Base-by-base conservation (phyloP, 495 filamentous ascomycete species). In the Lineolata rhizophorae region DNA sequence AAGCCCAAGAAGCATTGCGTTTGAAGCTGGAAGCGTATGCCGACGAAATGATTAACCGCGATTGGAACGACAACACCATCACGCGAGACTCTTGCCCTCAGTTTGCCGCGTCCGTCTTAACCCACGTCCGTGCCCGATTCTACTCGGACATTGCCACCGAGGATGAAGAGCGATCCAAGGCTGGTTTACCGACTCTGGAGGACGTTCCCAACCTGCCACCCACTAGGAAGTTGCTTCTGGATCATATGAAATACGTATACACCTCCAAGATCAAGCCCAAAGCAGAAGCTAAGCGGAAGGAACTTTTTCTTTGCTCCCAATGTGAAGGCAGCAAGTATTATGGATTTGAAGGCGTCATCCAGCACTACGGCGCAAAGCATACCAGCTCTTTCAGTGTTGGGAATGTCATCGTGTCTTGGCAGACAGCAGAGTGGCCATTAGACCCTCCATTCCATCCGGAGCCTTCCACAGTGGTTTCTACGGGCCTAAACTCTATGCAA, bases 161-260 rank as follows among this genome's bases (percentile, higher is more conserved):
- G 32, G 55, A n/a, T n/a, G n/a, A n/a, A 60, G 44, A 49, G 34
- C 36, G 48, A 19, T 46, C 54, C 4, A 37, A 49, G 19, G 19
- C 5, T 18, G 21, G 18, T n/a, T 27, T 9, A 11, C 30, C 5
- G 20, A 38, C 15, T 18, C 20, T 3, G 20, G 35, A 33, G 14
- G 66, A 65, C 39, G 55, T 60, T 17, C 56, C 58, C 5, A 55
- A 66, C 38, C 64, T 61, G 2, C 58, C 67, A 0, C 64, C 56
- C 18, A 65, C 56, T 2, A 55, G 58, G 38, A 69, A 61, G 40
- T 48, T 82, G 28, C 72, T 72, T 1, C 55, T 85, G 36, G 77
- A 83, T 43, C 80, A 80, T 45, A 81, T 85, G 76, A 83, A 76
- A 48, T 84, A 70, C 67, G 54, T 83, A 18, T 81, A 72, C 39